Base-by-base conservation (phyloP, 495 filamentous ascomycete species). In the Podospora australis region DNA sequence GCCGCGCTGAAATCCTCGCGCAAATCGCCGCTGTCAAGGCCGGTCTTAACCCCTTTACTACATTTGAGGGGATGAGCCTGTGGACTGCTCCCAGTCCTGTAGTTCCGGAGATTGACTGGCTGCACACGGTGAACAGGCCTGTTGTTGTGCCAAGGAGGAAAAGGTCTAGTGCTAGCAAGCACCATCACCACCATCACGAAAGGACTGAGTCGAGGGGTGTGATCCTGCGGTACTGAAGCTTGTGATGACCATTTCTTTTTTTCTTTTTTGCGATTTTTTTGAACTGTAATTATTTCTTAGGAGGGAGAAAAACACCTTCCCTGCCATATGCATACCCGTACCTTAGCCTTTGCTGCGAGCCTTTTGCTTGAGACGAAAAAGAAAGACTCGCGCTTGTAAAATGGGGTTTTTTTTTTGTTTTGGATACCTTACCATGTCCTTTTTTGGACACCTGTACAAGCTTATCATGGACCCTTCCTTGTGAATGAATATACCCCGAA, bases 11-110 rank as follows among this genome's bases (percentile, higher is more conserved):
- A 54, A 56, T 65, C 16, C 35, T 60, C 16, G 52, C 29, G 34
- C 54, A 58, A 36, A 62, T 60, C 36, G 43, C 41, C 4, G 54
- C 48, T 36, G 40, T 62, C 11, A 54, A 60, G 46, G 10, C 14
- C 1, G 55, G 54, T 7, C 13, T 44, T 10, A 39, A 57, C 3
- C 44, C 24, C 13, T 50, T 30, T 35, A 46, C 46, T 3, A 30
- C 46, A 30, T 60, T 55, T 11, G 30, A 23, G 32, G 30, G 21
- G 11, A 48, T 52, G 54, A 34, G 19, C 38, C 16, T 62, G 40
- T 64, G 60, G 60, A 44, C 0, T 22, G 42, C 10, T 45, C 24
- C 21, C 6, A 7, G 2, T 2, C 5, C 11, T 14, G 42, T 2
- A 0, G 28, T 45, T 30, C n/a, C 19, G 10, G 24, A 17, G 46